A percentile compares a stretch with the other conserved stretches of the same genome.
Conservation (phyloP, 2,329 filamentous ascomycete species). For the Ceratocystis colombiana region DNA sequence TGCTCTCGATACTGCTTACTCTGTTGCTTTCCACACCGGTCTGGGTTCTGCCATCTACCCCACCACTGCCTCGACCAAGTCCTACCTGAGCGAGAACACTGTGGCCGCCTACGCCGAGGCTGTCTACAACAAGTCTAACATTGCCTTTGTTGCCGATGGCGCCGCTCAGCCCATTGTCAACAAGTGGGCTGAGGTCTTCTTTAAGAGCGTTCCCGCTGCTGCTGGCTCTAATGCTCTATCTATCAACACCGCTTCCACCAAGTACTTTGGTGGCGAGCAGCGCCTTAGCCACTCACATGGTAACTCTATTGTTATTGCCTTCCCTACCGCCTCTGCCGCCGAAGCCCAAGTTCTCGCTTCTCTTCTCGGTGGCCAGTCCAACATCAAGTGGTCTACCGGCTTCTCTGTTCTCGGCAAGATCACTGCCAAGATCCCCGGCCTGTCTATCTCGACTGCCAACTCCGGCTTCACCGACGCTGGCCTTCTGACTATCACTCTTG, state of each 20-base stretch:
- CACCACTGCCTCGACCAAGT: conserved; percentile 57
- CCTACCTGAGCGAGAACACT: conserved; percentile 68
- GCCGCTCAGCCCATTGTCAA: conserved; percentile 63
- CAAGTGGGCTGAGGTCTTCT: conserved; percentile 92
- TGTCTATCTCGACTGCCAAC: conserved; percentile 64
- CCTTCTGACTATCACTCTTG: conserved; percentile 73
- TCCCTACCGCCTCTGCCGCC: conserved; percentile 76
- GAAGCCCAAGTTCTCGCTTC: conserved; percentile 79
- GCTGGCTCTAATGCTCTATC: conserved; percentile 35
- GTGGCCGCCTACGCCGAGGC: conserved; percentile 65
- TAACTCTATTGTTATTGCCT: conserved; percentile 80
- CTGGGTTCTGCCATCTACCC: conserved; percentile 72
- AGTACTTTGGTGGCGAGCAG: conserved; percentile 94
- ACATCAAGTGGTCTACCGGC: conserved; percentile 90
- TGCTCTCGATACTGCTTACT: conserved; percentile 77
- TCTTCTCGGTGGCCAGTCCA: conserved; percentile 80
- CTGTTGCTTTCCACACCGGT: conserved; percentile 83
- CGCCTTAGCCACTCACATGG: conserved; percentile 66
- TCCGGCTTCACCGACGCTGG: conserved; percentile 87
- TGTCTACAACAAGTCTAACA: conserved; percentile 81
- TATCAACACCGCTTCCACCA: conserved; percentile 55
- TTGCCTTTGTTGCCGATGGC: conserved; percentile 85
- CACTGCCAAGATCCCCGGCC: conserved; percentile 53
- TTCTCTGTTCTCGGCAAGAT: conserved; percentile 85
- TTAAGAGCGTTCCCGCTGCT: conserved; percentile 56